Evolutionary conservation across 306 rosid genomes (phyloP).

Genomic region (Hippophae rhamnoides): DNA sequence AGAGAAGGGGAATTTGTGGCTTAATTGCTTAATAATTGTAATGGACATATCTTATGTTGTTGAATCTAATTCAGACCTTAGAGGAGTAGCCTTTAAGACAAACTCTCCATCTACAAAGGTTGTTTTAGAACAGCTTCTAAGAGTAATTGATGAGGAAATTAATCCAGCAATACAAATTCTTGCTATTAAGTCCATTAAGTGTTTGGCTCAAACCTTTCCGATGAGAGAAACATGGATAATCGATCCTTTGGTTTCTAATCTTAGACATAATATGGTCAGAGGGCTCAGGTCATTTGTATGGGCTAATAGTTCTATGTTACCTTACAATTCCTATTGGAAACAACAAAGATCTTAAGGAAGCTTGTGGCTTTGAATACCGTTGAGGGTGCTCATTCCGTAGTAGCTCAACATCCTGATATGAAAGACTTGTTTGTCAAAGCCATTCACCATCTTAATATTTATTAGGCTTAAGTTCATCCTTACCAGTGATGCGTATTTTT

Average conservation of each 20-base stretch:
- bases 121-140: constrained; percentile 63
- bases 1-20: constrained; percentile 48
- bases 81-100: constrained; percentile 64
- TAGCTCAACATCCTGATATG: constrained; percentile 53
- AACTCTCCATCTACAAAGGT: constrained; percentile 65
- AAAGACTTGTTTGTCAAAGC: constrained; percentile 49
- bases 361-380: constrained; percentile 54
- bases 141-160: constrained; percentile 40
- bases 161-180: constrained; percentile 37
- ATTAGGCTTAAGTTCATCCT: constrained; percentile 71
- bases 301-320: constrained; percentile 47
- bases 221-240: constrained; percentile 58
- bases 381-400: constrained; percentile 53
- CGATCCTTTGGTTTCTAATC: constrained; percentile 63
- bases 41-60: constrained; percentile 76
- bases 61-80: constrained; percentile 50
- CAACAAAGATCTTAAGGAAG: constrained; percentile 75
- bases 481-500: too few species aligned
- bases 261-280: constrained; percentile 44
- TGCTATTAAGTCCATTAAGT: constrained; percentile 70
- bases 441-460: constrained; percentile 67
- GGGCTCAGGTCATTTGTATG: constrained; percentile 37
- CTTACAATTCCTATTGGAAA: constrained; percentile 67
- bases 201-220: constrained; percentile 67
- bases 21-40: constrained; percentile 68